Conservation (phyloP, 2,329 filamentous ascomycete genomes). For the Karstenula rhodostoma region DNA sequence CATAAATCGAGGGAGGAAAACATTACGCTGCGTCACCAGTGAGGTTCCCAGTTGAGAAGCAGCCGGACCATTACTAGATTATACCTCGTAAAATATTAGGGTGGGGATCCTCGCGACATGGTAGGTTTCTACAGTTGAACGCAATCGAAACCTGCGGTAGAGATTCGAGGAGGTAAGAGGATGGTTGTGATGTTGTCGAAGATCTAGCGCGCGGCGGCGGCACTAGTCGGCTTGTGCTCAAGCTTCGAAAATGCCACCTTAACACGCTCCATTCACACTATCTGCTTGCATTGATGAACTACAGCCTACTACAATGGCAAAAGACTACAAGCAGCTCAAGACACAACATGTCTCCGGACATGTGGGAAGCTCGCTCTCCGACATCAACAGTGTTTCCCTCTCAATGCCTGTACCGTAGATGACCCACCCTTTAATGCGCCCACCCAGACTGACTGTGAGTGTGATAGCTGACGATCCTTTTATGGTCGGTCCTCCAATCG, state of each 20-base stretch:
- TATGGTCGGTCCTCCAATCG: constrained; percentile 90
- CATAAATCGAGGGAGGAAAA: not conserved
- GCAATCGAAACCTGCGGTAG: not conserved
- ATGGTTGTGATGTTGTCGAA: not conserved
- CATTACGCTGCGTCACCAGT: too few species aligned
- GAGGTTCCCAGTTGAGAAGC: too few species aligned
- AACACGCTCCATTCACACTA: not conserved
- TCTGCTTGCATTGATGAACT: constrained; percentile 9
- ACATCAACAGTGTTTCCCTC: constrained; percentile 86
- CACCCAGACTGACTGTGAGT: constrained; percentile 35
- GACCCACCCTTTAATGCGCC: constrained; percentile 24
- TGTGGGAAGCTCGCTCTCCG: constrained; percentile 79
- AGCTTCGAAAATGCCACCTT: not conserved
- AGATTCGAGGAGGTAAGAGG: not conserved
- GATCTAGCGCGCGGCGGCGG: not conserved
- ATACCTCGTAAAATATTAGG: too few species aligned
- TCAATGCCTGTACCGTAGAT: constrained; percentile 75
- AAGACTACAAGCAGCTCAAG: constrained; percentile 87
- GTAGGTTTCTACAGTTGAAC: not conserved
- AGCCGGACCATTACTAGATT: too few species aligned
- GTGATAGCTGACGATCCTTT: constrained; percentile 75
- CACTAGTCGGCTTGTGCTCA: constrained; percentile 7
- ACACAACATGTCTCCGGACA: constrained; percentile 95
- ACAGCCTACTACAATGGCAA: constrained; percentile 36
- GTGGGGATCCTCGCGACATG: not conserved